phyloP scores from a whole-genome alignment of 1,284 basidiomycete genomes.

The Leccinum griseonigrum region DNA sequence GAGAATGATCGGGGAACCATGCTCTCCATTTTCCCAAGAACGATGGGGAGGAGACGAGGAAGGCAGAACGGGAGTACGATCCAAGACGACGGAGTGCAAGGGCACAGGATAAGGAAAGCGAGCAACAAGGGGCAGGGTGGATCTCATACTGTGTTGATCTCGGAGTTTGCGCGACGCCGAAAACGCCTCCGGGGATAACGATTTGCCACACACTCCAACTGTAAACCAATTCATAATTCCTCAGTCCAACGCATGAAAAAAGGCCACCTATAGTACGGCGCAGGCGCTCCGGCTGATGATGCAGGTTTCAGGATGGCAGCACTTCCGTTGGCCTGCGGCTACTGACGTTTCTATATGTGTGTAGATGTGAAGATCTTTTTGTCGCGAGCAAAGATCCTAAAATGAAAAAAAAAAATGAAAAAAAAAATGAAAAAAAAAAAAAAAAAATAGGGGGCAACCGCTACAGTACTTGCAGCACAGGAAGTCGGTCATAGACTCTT shows the following conservation, averaged over 20 bases:
- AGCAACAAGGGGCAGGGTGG: slow-evolving; percentile 28
- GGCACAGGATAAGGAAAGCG: slow-evolving; percentile 65
- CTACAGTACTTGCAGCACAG: background rate
- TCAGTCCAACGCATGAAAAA: background rate
- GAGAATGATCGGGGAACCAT: slow-evolving; percentile 78
- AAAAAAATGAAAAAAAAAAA: background rate
- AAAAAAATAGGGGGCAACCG: background rate
- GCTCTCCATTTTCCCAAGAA: slow-evolving; percentile 77
- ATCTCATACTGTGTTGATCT: background rate
- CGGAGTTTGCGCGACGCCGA: background rate
- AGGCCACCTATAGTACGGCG: background rate
- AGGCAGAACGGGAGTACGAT: slow-evolving; percentile 88
- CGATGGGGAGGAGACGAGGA: slow-evolving; percentile 67
- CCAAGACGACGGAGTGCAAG: slow-evolving; percentile 65
- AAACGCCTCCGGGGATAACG: background rate
- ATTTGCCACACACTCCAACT: background rate
- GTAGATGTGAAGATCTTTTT: background rate
- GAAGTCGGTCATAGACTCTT: background rate
- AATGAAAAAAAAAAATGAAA: background rate
- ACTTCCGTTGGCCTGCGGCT: background rate
- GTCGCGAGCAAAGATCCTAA: background rate
- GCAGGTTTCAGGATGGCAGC: background rate
- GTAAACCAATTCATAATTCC: background rate
- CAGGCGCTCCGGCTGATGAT: background rate
- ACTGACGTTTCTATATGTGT: background rate